A percentile compares a stretch with the other conserved stretches of the same genome.
phyloP scores from a whole-genome alignment of 495 filamentous ascomycete species.

The Aspergillus taichungensis region DNA sequence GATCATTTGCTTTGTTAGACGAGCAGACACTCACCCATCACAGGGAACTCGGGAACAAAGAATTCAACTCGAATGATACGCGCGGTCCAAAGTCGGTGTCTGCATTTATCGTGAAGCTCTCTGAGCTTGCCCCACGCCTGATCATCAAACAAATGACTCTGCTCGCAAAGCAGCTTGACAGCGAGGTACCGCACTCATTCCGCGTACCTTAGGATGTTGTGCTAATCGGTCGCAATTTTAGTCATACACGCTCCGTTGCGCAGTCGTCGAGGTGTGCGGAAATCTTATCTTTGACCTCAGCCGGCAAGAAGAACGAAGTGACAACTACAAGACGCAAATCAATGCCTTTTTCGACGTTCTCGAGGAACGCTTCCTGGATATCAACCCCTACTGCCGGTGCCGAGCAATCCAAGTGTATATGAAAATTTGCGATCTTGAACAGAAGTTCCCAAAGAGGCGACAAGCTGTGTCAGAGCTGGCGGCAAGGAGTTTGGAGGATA shows the following conservation, averaged over 20 bases:
- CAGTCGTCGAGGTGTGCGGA: conserved; percentile 96
- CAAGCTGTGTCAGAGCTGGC: conserved; percentile 81
- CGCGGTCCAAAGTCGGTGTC: conserved; percentile 97
- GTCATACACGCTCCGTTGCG: conserved; percentile 89
- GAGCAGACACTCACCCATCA: conserved; percentile 13
- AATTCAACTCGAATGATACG: conserved; percentile 93
- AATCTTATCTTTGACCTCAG: conserved; percentile 87
- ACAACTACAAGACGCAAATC: conserved; percentile 87
- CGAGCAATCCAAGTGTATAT: conserved; percentile 88
- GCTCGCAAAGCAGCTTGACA: conserved; percentile 87
- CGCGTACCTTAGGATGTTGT: not conserved
- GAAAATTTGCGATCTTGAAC: conserved; percentile 83
- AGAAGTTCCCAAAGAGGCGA: conserved; percentile 87
- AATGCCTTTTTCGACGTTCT: conserved; percentile 95
- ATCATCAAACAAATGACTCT: conserved; percentile 97
- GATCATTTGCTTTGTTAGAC: not conserved
- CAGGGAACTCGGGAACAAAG: conserved; percentile 89
- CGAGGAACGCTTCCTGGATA: conserved; percentile 90
- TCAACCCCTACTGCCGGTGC: conserved; percentile 94
- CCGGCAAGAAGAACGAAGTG: conserved; percentile 80
- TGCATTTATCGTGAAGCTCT: conserved; percentile 89
- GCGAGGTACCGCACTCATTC: conserved; percentile 53
- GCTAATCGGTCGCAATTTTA: conserved; percentile 24
- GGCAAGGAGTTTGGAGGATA: conserved; percentile 84
- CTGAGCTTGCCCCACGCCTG: conserved; percentile 82